phyloP scores from a whole-genome alignment of 768 basidiomycete species.

The Podaxis sp. region DNA sequence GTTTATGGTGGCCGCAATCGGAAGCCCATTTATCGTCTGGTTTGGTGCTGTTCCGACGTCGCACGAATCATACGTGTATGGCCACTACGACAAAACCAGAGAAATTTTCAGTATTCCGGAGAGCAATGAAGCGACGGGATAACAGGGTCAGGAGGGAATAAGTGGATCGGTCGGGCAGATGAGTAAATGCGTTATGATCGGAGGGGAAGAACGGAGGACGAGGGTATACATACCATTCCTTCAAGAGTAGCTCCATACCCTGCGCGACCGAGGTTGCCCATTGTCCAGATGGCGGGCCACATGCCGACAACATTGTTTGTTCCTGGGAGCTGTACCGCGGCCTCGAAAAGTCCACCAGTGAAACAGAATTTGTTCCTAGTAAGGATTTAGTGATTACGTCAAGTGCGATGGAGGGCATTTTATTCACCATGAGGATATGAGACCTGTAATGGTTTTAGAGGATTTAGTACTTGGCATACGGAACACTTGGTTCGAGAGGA shows the following conservation, averaged over 20 bases:
- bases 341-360: conserved; percentile 72
- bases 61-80: conserved; percentile 76
- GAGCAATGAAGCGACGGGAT: neutral
- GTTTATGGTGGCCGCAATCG: conserved; percentile 53
- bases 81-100: conserved; percentile 51
- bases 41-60: conserved; percentile 80
- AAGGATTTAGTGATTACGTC: neutral
- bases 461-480: conserved; percentile 22
- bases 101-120: neutral
- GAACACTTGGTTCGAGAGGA: neutral
- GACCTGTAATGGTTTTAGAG: conserved; percentile 37
- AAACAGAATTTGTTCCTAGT: conserved; percentile 83
- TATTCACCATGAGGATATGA: conserved; percentile 38
- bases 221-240: conserved; percentile 56
- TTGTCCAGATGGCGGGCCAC: conserved; percentile 84
- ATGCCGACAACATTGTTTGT: conserved; percentile 57
- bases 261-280: conserved; percentile 64
- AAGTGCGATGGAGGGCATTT: conserved; percentile 28
- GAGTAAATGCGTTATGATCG: neutral
- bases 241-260: conserved; percentile 85
- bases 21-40: conserved; percentile 69
- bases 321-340: conserved; percentile 61
- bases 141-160: neutral
- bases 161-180: neutral
- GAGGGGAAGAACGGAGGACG: conserved; percentile 2